Evolutionary conservation across 2,329 filamentous ascomycete species (phyloP).

Genomic region (Sphaerulina musiva): DNA sequence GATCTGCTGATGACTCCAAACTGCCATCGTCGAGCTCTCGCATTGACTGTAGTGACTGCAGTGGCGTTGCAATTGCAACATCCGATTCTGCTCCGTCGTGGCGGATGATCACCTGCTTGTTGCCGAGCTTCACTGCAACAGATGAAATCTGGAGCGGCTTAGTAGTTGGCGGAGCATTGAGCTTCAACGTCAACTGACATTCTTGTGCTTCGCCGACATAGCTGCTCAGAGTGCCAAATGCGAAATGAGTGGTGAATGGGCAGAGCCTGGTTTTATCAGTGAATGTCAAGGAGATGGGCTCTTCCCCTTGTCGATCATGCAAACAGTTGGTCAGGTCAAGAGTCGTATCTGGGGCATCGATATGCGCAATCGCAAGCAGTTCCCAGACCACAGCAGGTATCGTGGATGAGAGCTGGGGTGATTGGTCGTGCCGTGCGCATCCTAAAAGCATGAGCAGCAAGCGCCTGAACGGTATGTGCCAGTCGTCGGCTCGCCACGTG

Average conservation of each 20-base stretch:
- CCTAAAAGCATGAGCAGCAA: slow-evolving; percentile 50
- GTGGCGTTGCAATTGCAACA: not conserved
- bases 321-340: slow-evolving; percentile 19
- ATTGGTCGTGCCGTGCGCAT: slow-evolving; percentile 38
- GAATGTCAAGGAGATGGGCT: slow-evolving; percentile 16
- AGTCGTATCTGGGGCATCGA: slow-evolving; percentile 2
- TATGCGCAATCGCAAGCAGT: slow-evolving; percentile 33
- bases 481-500: slow-evolving; percentile 55
- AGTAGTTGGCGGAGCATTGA: slow-evolving; percentile 34
- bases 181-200: slow-evolving; percentile 51
- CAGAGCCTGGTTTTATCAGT: slow-evolving; percentile 21
- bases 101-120: slow-evolving; percentile 7
- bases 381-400: slow-evolving; percentile 54
- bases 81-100: slow-evolving; percentile 10
- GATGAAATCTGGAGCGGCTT: slow-evolving; percentile 19
- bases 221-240: slow-evolving; percentile 49
- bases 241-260: slow-evolving; percentile 46
- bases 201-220: slow-evolving; percentile 54
- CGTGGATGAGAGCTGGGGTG: slow-evolving; percentile 39
- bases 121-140: slow-evolving; percentile 18
- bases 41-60: slow-evolving; percentile 3
- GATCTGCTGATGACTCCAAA: slow-evolving; percentile 12
- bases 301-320: slow-evolving; percentile 10
- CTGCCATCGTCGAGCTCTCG: slow-evolving; percentile 15
- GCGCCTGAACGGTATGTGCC: slow-evolving; percentile 51